A percentile compares a stretch with the other conserved stretches of the same genome.
Conservation (phyloP, 768 basidiomycete species). For the Rhodotorula paludigena region DNA sequence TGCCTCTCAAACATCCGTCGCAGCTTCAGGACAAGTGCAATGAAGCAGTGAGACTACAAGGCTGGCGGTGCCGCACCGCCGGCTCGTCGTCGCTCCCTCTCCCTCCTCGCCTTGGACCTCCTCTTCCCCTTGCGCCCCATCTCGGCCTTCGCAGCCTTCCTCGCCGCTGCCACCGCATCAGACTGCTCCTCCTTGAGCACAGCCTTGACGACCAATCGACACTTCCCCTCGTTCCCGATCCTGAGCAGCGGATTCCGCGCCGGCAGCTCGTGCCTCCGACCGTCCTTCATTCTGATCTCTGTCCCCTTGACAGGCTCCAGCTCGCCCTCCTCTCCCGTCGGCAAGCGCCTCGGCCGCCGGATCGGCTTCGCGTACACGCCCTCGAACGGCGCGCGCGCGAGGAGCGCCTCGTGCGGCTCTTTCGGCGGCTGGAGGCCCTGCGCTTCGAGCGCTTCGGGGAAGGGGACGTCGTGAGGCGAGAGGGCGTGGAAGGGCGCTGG, state of each 20-base stretch:
- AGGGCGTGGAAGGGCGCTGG: slow-evolving; percentile 1
- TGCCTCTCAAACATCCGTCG: no score
- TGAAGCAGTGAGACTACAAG: no score
- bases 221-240: neutral
- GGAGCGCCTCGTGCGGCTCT: slow-evolving; percentile 1
- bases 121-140: neutral
- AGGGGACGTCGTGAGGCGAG: slow-evolving; percentile 9
- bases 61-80: no score
- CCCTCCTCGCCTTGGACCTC: slow-evolving; percentile 14
- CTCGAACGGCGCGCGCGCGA: neutral
- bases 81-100: neutral
- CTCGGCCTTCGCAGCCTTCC: neutral
- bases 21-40: no score
- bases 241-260: neutral
- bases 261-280: neutral
- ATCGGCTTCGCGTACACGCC: neutral
- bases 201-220: neutral
- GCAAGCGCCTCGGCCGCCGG: no score
- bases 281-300: neutral
- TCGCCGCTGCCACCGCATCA: no score
- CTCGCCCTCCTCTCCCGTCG: no score
- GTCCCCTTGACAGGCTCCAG: neutral
- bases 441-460: neutral
- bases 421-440: neutral
- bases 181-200: neutral